Evolutionary conservation across 139 green algal species (phyloP).

Genomic region (Chlorella sp.): DNA sequence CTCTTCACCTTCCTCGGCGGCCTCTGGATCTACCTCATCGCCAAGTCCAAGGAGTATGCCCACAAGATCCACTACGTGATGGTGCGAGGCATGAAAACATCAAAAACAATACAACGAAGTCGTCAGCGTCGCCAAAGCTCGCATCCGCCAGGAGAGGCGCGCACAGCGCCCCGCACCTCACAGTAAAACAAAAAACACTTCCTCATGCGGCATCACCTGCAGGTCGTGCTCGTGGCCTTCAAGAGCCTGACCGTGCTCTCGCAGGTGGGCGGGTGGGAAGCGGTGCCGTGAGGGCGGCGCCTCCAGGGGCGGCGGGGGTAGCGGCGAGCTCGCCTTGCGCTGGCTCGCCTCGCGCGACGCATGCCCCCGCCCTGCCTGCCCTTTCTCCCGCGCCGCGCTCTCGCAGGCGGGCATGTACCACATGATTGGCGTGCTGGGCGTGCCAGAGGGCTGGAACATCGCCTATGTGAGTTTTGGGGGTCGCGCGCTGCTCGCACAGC

Average conservation of each 20-base stretch:
- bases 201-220: no score
- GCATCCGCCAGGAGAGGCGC: no score
- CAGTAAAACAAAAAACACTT: no score
- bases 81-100: no score
- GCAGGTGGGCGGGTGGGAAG: slow-evolving; percentile 33
- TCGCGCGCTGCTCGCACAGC: no score
- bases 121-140: no score
- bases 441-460: slow-evolving; percentile 93
- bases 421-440: slow-evolving; percentile 75
- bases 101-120: no score
- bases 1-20: slow-evolving; percentile 62
- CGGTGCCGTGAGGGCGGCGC: background rate
- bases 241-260: slow-evolving; percentile 89
- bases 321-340: no score
- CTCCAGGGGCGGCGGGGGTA: no score
- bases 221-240: slow-evolving; percentile 76
- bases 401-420: slow-evolving; percentile 74
- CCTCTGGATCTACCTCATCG: slow-evolving; percentile 69
- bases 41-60: slow-evolving; percentile 45
- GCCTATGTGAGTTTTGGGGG: slow-evolving; percentile 59
- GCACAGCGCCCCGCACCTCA: no score
- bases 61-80: slow-evolving; percentile 96
- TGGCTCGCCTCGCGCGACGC: no score
- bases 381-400: background rate
- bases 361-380: background rate